These are phyloP conservation scores for Colletotrichum lupini DNA, from an alignment of 2,329 filamentous ascomycete genomes.

Conservation along the genomic window DNA sequence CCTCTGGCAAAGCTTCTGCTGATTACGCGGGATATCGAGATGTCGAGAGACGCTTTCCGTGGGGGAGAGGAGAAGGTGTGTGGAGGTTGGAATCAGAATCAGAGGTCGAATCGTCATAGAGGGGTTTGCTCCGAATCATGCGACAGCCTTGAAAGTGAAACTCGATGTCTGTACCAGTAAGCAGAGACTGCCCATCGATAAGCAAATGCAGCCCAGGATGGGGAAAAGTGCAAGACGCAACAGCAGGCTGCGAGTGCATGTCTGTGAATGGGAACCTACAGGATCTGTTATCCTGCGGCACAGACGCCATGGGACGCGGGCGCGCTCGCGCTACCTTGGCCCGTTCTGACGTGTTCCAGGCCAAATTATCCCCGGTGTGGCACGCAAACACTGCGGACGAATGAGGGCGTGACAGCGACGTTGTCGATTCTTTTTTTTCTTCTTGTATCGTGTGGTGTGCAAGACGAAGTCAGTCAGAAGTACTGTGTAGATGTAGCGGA, in stretches of 20 bases:
- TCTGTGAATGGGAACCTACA: constrained; percentile 10
- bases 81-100: not conserved
- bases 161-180: not conserved
- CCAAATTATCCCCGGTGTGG: constrained; percentile 17
- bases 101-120: not conserved
- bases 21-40: not conserved
- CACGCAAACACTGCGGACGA: constrained; percentile 6
- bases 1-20: not conserved
- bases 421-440: not conserved
- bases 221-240: not conserved
- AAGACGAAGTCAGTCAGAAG: not conserved
- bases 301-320: not conserved
- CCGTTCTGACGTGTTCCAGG: constrained; percentile 25
- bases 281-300: not conserved
- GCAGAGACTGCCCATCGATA: not conserved
- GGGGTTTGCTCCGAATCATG: not conserved
- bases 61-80: not conserved
- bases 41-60: not conserved
- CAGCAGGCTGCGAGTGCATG: constrained; percentile 4
- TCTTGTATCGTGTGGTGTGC: constrained; percentile 3
- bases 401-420: constrained; percentile 28
- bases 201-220: not conserved
- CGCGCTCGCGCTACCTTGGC: not conserved
- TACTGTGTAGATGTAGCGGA: not conserved
- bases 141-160: not conserved